A percentile compares a stretch with the other conserved stretches of the same genome.
phyloP scores from a whole-genome alignment of 2,329 filamentous ascomycete genomes.

The Emydomyces testavorans region DNA sequence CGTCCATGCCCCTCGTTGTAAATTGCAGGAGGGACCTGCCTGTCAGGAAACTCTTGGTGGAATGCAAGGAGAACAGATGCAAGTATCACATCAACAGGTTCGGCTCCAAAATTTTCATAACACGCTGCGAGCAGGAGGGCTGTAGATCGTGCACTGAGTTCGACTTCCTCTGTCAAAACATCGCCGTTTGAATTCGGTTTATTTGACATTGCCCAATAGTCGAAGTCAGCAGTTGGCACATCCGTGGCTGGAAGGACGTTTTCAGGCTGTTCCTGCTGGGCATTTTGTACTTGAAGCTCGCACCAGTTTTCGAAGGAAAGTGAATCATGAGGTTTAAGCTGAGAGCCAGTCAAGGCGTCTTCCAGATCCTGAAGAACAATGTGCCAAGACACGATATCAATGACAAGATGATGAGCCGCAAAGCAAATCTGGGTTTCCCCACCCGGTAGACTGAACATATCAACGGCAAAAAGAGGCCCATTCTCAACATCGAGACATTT shows the following conservation, averaged over 20 bases:
- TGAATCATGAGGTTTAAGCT: slow-evolving; percentile 21
- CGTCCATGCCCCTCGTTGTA: slow-evolving; percentile 43
- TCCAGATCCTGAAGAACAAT: slow-evolving; percentile 20
- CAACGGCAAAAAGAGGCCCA: slow-evolving; percentile 16
- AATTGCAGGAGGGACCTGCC: slow-evolving; percentile 31
- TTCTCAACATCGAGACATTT: slow-evolving; percentile 27
- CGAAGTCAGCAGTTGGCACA: slow-evolving; percentile 23
- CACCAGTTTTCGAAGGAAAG: slow-evolving; percentile 33
- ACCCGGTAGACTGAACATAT: slow-evolving; percentile 10
- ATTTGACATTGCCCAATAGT: slow-evolving; percentile 30
- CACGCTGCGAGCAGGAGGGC: slow-evolving; percentile 24
- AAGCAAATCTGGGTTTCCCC: slow-evolving; percentile 15
- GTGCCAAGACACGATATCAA: slow-evolving; percentile 21
- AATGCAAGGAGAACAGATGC: slow-evolving; percentile 36
- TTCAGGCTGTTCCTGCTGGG: slow-evolving; percentile 8
- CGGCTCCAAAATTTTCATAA: slow-evolving; percentile 25
- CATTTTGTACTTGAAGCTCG: slow-evolving; percentile 23
- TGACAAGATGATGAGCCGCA: slow-evolving; percentile 18
- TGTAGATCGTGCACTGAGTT: slow-evolving; percentile 24
- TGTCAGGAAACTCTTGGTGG: slow-evolving; percentile 32
- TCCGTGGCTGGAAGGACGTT: slow-evolving; percentile 22
- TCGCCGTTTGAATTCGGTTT: slow-evolving; percentile 27
- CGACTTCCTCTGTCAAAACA: slow-evolving; percentile 27
- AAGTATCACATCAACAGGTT: slow-evolving; percentile 30
- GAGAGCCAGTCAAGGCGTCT: slow-evolving; percentile 23